Base-by-base conservation (phyloP, 768 basidiomycete genomes). In the Termitomyces sp. region DNA sequence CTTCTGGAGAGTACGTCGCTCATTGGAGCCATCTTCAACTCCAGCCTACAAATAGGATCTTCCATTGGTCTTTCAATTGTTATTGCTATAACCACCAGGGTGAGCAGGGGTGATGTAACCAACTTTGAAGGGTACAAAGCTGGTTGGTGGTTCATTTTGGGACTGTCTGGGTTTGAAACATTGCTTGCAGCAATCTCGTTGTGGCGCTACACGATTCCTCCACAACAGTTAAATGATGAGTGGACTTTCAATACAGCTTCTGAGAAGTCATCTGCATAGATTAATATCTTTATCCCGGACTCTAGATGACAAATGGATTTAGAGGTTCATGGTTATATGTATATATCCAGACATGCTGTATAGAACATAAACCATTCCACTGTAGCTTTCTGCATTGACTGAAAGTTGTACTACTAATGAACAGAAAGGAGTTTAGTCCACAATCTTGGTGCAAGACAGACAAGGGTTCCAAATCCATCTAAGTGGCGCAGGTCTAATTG, bases 1-100 rank as follows among this genome's bases (percentile, higher is more conserved):
- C 36, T 52, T n/a, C 45, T 50, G 2, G 60, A 59, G 18, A 62
- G 47, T 29, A 60, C 56, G 13, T 48, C 60, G 0, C 58, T 76
- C 11, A 70, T 80, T 23, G 79, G 80, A 20, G 81, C 81, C n/a
- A 78, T 82, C 41, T 79, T 79, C 67, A 80, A 81, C 54, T 73
- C 74, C 10, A 76, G 78, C n/a, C 71, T 81, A 6, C 79, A 82
- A 61, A 68, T 80, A 50, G 79, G 80, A 32, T 76, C 75, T 2
- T 78, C 80, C 2, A 63, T 79, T 16, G 77, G 76, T 22, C 67
- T 78, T 43, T 72, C 80, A 13, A 70, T 70, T 25, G 73, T 76
- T 36, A 73, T 56, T 4, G 58, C 60, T 11, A 59, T 62, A 31
- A 57, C 52, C 4, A 50, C 60, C 29, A 70, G 73, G 18, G 77